A percentile compares a stretch with the other conserved stretches of the same genome.
Conservation (phyloP, 768 basidiomycete species). For the Phlegmacium glaucopus region DNA sequence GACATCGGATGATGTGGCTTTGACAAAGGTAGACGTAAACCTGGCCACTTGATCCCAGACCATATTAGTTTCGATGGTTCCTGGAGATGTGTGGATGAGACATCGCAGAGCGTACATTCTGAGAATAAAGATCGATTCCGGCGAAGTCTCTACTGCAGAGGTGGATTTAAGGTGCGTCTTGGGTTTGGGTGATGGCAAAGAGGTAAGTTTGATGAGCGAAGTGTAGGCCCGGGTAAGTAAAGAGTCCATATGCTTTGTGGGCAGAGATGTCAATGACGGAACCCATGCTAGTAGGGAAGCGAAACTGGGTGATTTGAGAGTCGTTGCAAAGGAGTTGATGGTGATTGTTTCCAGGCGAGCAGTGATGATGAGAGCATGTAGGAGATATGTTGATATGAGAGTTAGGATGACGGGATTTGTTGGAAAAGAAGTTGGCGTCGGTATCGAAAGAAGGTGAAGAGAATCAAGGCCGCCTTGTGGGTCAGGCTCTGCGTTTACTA, state of each 20-base stretch:
- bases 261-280: slow-evolving; percentile 37
- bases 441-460: slow-evolving; percentile 40
- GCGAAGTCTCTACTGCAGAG: slow-evolving; percentile 10
- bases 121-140: slow-evolving; percentile 27
- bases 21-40: slow-evolving; percentile 44
- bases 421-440: slow-evolving; percentile 29
- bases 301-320: slow-evolving; percentile 14
- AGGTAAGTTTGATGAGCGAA: slow-evolving; percentile 40
- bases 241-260: slow-evolving; percentile 53
- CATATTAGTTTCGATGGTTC: slow-evolving; percentile 44
- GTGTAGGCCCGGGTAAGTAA: slow-evolving; percentile 61
- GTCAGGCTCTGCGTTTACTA: slow-evolving; percentile 21
- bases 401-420: slow-evolving; percentile 38
- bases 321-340: slow-evolving; percentile 16
- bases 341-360: slow-evolving; percentile 6
- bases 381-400: slow-evolving; percentile 58
- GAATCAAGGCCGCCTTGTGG: slow-evolving; percentile 2
- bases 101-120: slow-evolving; percentile 47
- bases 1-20: slow-evolving; percentile 18
- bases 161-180: background rate
- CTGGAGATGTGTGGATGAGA: slow-evolving; percentile 41
- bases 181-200: slow-evolving; percentile 9
- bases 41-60: slow-evolving; percentile 73
- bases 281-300: slow-evolving; percentile 53
- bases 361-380: slow-evolving; percentile 42